Percentiles rank a stretch among this genome's conserved stretches.
Conservation (phyloP, 257 asterid species). For the Rhazya stricta region DNA sequence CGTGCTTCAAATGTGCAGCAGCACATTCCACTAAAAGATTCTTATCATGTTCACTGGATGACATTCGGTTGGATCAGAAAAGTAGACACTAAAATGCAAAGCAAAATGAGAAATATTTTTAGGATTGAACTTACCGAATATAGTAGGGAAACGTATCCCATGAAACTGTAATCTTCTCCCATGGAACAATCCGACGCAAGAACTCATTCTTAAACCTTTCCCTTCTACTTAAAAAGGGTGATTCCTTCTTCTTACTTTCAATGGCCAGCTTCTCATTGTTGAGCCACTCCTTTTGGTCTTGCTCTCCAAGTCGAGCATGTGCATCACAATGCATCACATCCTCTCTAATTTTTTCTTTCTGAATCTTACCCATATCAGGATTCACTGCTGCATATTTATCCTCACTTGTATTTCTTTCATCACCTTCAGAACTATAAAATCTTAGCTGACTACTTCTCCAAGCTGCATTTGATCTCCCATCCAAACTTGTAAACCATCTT, state of each 20-base stretch:
- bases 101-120: slow-evolving; percentile 7
- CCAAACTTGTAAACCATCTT: slow-evolving; percentile 34
- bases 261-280: slow-evolving; percentile 66
- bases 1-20: slow-evolving; percentile 79
- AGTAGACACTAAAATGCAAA: slow-evolving; percentile 16
- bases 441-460: slow-evolving; percentile 44
- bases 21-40: slow-evolving; percentile 81
- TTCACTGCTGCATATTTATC: slow-evolving; percentile 43
- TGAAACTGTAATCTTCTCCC: slow-evolving; percentile 83
- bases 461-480: slow-evolving; percentile 34
- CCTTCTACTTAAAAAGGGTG: slow-evolving; percentile 66
- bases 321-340: slow-evolving; percentile 44
- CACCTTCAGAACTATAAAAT: slow-evolving; percentile 81
- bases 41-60: slow-evolving; percentile 65
- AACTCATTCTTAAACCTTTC: slow-evolving; percentile 82
- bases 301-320: slow-evolving; percentile 85
- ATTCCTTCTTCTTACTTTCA: slow-evolving; percentile 81
- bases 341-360: slow-evolving; percentile 34
- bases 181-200: slow-evolving; percentile 76
- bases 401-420: slow-evolving; percentile 82
- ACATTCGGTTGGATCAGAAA: slow-evolving; percentile 24
- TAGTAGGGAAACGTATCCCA: slow-evolving; percentile 97
- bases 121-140: slow-evolving; percentile 50
- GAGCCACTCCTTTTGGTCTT: slow-evolving; percentile 94
- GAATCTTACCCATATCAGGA: slow-evolving; percentile 41